phyloP scores from a whole-genome alignment of 208 protist genomes.

The Wallacemonas rigidus region DNA sequence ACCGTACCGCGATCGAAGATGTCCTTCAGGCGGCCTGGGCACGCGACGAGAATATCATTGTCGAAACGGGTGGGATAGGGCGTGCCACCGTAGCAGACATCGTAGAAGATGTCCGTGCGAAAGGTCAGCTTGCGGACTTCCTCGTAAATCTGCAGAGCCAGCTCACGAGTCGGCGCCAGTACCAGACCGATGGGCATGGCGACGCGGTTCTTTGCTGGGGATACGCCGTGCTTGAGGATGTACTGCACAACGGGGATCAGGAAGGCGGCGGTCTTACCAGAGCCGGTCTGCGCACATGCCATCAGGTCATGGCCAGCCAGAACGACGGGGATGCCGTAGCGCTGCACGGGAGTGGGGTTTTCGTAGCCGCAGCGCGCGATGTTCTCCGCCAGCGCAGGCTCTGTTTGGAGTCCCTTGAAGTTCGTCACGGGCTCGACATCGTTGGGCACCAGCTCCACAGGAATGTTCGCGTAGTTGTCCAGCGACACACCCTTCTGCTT shows the following conservation, averaged over 20 bases:
- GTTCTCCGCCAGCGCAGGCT: conserved; percentile 90
- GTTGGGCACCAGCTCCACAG: conserved; percentile 82
- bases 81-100: conserved; percentile 98
- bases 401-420: conserved; percentile 88
- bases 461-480: conserved; percentile 85
- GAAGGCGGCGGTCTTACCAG: conserved; percentile 99
- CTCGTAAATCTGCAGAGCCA: conserved; percentile 96
- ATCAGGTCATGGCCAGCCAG: conserved; percentile 94
- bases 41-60: conserved; percentile 94
- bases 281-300: conserved; percentile 99
- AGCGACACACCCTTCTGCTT: conserved; percentile 78
- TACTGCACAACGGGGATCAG: conserved; percentile 96
- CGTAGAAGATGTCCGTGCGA: conserved; percentile 90
- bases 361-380: conserved; percentile 95
- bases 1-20: conserved; percentile 83
- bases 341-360: conserved; percentile 98
- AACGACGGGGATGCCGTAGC: conserved; percentile 96
- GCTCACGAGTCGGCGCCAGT: conserved; percentile 96
- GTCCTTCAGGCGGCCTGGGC: conserved; percentile 90
- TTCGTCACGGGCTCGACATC: conserved; percentile 69
- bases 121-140: conserved; percentile 96
- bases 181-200: conserved; percentile 86
- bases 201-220: conserved; percentile 52
- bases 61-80: conserved; percentile 93
- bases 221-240: conserved; percentile 91